A percentile compares a stretch with the other conserved stretches of the same genome.
phyloP scores from a whole-genome alignment of 768 basidiomycete species.

The Nevesoporus exiguus region DNA sequence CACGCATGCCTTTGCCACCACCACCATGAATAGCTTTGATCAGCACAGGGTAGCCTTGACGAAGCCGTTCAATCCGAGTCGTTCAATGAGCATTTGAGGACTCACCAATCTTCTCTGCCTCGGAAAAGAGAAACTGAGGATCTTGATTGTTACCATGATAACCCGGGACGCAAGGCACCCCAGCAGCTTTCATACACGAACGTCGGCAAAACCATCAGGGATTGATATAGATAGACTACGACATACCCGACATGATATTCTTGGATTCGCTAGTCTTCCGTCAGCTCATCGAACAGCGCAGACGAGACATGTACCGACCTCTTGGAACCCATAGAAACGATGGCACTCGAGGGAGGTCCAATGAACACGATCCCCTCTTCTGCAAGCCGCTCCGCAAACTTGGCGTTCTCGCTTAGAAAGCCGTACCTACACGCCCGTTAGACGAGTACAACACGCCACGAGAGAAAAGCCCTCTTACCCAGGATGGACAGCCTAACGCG shows the following conservation, averaged over 20 bases:
- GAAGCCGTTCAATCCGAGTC: neutral
- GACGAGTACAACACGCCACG: neutral
- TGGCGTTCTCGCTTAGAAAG: constrained; percentile 89
- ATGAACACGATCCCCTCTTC: constrained; percentile 84
- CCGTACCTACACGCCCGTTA: constrained; percentile 55
- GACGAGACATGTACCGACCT: constrained; percentile 45
- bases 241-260: constrained; percentile 83
- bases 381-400: constrained; percentile 72
- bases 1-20: constrained; percentile 94
- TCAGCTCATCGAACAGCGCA: neutral
- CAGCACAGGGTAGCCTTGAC: constrained; percentile 77
- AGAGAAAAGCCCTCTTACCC: constrained; percentile 47
- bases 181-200: constrained; percentile 55
- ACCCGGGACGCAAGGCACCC: constrained; percentile 91
- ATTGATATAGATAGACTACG: neutral
- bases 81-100: neutral
- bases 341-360: constrained; percentile 84
- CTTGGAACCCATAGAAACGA: constrained; percentile 94
- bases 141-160: constrained; percentile 88
- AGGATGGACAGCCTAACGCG: constrained; percentile 79
- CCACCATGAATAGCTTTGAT: constrained; percentile 98
- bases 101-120: constrained; percentile 69
- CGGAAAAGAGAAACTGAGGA: constrained; percentile 58
- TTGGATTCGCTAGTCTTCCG: constrained; percentile 73
- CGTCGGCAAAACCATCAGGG: neutral